Percentiles rank a stretch among this genome's conserved stretches.
Conservation (phyloP, 345 rosid species). For the Eucalyptus pauciflora region DNA sequence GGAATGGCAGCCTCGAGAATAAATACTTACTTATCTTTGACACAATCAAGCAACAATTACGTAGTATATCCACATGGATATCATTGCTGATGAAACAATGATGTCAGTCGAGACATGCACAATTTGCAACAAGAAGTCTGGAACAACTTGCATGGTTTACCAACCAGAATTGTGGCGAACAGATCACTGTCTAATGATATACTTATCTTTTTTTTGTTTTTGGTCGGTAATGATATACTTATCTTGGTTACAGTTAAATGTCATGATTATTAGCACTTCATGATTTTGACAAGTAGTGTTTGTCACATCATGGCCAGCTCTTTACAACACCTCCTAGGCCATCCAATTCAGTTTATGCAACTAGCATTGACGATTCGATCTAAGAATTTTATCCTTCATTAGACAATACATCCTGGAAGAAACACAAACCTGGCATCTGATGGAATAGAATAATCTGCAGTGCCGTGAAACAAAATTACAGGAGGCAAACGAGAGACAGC, state of each 20-base stretch:
- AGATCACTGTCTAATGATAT: neutral
- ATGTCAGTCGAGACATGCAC: neutral
- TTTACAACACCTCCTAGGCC: neutral
- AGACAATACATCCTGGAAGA: neutral
- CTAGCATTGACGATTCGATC: neutral
- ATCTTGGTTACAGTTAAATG: neutral
- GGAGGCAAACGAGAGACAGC: slow-evolving; percentile 72
- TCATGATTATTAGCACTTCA: neutral
- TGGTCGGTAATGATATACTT: neutral
- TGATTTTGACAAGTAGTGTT: neutral
- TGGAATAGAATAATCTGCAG: slow-evolving; percentile 93
- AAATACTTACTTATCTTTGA: neutral
- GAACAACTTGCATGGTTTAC: neutral
- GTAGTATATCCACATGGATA: neutral
- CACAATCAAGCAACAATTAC: neutral
- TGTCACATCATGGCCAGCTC: neutral
- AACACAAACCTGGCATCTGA: slow-evolving; percentile 70
- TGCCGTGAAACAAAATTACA: slow-evolving; percentile 77
- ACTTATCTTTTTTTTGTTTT: neutral
- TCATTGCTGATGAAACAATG: neutral
- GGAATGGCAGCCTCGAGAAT: neutral
- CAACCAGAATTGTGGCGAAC: neutral
- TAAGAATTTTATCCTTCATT: neutral
- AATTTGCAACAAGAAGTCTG: neutral
- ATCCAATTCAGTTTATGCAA: neutral